These are phyloP conservation scores for Digitaria exilis DNA, from an alignment of 202 grass and related monocot genomes.

Conservation along the genomic window DNA sequence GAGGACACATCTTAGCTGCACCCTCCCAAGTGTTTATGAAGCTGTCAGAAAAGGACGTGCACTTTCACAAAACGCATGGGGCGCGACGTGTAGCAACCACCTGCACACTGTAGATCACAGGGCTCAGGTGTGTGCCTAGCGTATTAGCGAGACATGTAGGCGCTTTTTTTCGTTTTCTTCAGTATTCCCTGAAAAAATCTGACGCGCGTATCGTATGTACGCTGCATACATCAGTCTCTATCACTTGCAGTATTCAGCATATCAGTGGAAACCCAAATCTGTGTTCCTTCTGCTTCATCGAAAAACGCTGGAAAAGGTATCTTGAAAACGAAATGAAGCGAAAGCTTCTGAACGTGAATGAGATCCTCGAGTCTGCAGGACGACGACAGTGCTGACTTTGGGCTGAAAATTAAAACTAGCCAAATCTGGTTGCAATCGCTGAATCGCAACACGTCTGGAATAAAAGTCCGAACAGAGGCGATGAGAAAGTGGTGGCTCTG, in stretches of 20 bases:
- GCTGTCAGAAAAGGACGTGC: constrained; percentile 56
- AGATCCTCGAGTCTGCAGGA: neutral
- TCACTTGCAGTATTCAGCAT: neutral
- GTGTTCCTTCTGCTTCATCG: neutral
- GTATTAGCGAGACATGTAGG: neutral
- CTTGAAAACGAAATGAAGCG: neutral
- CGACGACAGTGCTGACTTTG: constrained; percentile 26
- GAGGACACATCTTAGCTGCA: constrained; percentile 42
- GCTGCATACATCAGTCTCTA: neutral
- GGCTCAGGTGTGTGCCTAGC: constrained; percentile 20
- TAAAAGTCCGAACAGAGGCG: constrained; percentile 8
- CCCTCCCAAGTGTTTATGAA: constrained; percentile 35
- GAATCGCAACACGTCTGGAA: neutral
- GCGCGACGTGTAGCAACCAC: neutral
- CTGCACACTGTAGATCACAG: neutral
- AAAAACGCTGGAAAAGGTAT: neutral
- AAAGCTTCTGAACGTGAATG: neutral
- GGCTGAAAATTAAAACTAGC: constrained; percentile 27
- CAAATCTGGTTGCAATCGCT: neutral
- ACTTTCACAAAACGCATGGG: constrained; percentile 39
- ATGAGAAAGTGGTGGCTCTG: constrained; percentile 21
- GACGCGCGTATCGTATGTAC: neutral
- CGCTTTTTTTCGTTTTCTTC: neutral
- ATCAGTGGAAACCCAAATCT: neutral
- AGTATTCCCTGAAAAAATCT: neutral